Base-by-base conservation (phyloP, 208 protist species). In the Naegleria lovaniensis region DNA sequence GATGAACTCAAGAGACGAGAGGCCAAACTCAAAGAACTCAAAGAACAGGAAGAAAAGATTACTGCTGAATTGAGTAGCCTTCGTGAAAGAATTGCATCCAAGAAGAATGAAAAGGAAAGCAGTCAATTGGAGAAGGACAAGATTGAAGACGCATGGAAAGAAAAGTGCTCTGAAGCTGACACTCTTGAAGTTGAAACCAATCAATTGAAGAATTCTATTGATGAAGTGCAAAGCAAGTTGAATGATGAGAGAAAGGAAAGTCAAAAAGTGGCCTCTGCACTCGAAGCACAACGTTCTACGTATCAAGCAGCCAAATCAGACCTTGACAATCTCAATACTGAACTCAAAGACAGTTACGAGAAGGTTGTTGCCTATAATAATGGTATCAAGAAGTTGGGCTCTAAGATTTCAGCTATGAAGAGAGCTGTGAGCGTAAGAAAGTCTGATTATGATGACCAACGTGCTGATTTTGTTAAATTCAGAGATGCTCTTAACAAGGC, bases 41-140 rank as follows among this genome's bases (percentile, higher is more conserved):
- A 33, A 79, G 67, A 79, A 79, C 25, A 79, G 36, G 67, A 79
- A 79, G 67, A 79, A 79, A 79, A 36, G 29, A 79, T 79, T 79
- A 13, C 9, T 5, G 67, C 67, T 79, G 67, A 79, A 79, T 79
- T 36, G 29, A n/a, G 6, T 36, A 79, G 67, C 19, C 29, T 79
- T 13, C 5, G 29, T 36, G 67, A 79, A 36, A 79, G 67, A 79
- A 79, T 79, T 79, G 25, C 67, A 36, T 11, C 7, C 5, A 79
- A 79, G 29, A 36, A 25, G 7, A 79, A 29, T 79, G 67, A 79
- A 79, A 79, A 79, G 67, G 25, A 36, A 29, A 79, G 67, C 16
- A 79, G 67, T 79, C 25, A 11, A 36, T 13, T 36, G 7, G 67
- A 79, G n/a, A 79, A 79, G 67, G 29, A 79, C 5, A 79, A 36